A percentile compares a stretch with the other conserved stretches of the same genome.
These are phyloP conservation scores for Prototheca stagnorum DNA, from an alignment of 163 green algal genomes.

Conservation along the genomic window DNA sequence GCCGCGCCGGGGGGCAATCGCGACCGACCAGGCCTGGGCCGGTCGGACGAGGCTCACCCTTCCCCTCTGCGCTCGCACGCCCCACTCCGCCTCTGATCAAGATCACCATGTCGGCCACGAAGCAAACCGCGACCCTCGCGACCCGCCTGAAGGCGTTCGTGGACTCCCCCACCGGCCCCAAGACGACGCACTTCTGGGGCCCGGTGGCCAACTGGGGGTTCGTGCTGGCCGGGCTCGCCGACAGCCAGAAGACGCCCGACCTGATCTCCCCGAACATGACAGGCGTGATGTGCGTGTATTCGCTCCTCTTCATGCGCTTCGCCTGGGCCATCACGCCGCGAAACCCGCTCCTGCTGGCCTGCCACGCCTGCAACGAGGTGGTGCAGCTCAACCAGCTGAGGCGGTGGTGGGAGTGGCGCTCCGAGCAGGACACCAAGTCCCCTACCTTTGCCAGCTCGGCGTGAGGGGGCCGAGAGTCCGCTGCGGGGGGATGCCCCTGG, in stretches of 20 bases:
- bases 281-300: slow-evolving; percentile 48
- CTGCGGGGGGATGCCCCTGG: too few species aligned
- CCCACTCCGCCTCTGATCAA: too few species aligned
- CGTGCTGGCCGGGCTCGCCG: slow-evolving; percentile 33
- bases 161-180: slow-evolving; percentile 44
- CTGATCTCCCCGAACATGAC: slow-evolving; percentile 52
- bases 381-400: slow-evolving; percentile 56
- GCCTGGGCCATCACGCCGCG: slow-evolving; percentile 52
- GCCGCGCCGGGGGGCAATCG: too few species aligned
- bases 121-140: slow-evolving; percentile 1
- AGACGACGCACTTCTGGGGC: slow-evolving; percentile 24
- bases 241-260: slow-evolving; percentile 45
- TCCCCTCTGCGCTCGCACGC: too few species aligned
- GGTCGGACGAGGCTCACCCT: too few species aligned
- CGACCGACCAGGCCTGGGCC: too few species aligned
- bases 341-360: slow-evolving; percentile 64
- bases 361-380: slow-evolving; percentile 50
- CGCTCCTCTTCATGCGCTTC: slow-evolving; percentile 69
- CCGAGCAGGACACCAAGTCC: too few species aligned
- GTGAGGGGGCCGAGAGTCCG: too few species aligned
- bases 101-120: too few species aligned
- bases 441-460: too few species aligned
- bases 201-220: slow-evolving; percentile 69
- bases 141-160: slow-evolving; percentile 15
- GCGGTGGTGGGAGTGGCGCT: too few species aligned